Base-by-base conservation (phyloP, 169 alveolate species). In the Plasmodium berghei region DNA sequence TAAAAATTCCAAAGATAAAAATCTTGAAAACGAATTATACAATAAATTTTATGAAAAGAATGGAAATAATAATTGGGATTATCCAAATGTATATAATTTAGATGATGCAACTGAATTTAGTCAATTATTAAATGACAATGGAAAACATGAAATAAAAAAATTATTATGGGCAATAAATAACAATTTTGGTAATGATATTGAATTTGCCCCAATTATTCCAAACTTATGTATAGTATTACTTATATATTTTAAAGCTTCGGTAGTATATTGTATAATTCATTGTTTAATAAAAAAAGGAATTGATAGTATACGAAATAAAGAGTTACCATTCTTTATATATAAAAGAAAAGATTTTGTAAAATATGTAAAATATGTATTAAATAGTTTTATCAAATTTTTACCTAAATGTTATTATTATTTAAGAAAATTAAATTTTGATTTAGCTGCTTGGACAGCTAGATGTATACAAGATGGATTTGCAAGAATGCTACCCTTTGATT, bases 361-460 rank as follows among this genome's bases (percentile, higher is more conserved):
- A 14, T 77, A 77, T 56, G 89, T 77, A 18, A 77, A 77, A 18
- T 77, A 77, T 24, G 46, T 77, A 22, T 64, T 77, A 63, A 77
- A 77, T 64, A 16, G 77, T 0, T 77, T 77, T 64, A 77, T 77
- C 1, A 74, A 77, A n/a, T 77, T 77, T 42, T 56, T 77, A 12
- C 89, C 89, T 3, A 77, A 77, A 18, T 77, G 89, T 48, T 77
- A 77, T 52, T 55, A 77, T 52, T 88, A 93, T 49, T 16, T 93
- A 62, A 85, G 92, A 40, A 87, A 67, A n/a, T 88, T 93, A 20
- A 92, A 88, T 52, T 94, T 93, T 34, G 96, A 93, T 66, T 58
- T 93, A 14, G 93, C 94, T 20, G 96, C 96, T 2, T 93, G 96
- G 96, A 91, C 93, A 16, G 95, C 96, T 5, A 70, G 96, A 26